Conservation (phyloP, 805 yeast genomes). For the Cyberlindnera euphorbiiphila region DNA sequence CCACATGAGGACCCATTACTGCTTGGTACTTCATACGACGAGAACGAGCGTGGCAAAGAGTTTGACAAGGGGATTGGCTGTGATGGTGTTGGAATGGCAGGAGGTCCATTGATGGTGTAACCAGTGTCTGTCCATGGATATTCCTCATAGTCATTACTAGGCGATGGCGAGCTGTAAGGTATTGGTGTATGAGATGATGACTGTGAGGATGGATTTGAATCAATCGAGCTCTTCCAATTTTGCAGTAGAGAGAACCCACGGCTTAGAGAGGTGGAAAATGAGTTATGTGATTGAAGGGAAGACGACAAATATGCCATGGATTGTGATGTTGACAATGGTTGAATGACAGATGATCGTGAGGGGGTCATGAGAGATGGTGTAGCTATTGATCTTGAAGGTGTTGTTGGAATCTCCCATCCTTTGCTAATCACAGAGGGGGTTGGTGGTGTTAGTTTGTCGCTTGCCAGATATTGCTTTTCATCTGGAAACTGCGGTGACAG, state of each 20-base stretch:
- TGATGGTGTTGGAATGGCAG: conserved; percentile 2
- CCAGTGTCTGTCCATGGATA: conserved; percentile 34
- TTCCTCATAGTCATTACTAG: conserved; percentile 36
- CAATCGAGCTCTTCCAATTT: conserved; percentile 24
- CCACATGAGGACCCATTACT: conserved; percentile 1
- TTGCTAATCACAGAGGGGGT: conserved; percentile 26
- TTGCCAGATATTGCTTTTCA: background rate
- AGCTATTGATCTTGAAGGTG: conserved; percentile 24
- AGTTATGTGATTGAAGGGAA: conserved; percentile 32
- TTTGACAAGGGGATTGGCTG: conserved; percentile 6
- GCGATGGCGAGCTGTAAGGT: conserved; percentile 32
- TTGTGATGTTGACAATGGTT: conserved; percentile 33
- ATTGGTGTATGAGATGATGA: conserved; percentile 17
- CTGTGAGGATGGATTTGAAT: conserved; percentile 30
- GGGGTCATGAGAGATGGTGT: conserved; percentile 31
- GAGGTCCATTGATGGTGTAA: conserved; percentile 1
- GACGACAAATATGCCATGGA: conserved; percentile 37
- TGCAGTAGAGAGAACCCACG: conserved; percentile 24
- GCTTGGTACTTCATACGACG: conserved; percentile 5
- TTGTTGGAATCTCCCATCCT: conserved; percentile 41
- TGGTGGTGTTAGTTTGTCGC: conserved; percentile 16
- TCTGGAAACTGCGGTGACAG: background rate
- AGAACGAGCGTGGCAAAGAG: conserved; percentile 24
- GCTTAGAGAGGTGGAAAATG: conserved; percentile 32
- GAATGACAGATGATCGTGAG: conserved; percentile 32